These are phyloP conservation scores for Rhizopogon roseolus DNA, from an alignment of 768 basidiomycete genomes.

Conservation along the genomic window DNA sequence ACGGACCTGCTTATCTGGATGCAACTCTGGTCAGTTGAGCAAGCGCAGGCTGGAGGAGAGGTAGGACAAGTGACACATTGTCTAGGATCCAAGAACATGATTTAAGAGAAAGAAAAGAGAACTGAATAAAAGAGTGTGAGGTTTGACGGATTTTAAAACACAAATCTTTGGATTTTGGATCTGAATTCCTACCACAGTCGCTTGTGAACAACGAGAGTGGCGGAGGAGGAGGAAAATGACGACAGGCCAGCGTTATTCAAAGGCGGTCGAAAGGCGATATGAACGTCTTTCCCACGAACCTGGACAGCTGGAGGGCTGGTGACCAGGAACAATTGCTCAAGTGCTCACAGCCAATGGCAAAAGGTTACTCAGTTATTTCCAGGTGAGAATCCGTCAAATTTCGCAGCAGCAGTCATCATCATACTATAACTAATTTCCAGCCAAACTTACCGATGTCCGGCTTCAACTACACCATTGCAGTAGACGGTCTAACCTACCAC, in stretches of 20 bases:
- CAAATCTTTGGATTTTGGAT: conserved; percentile 12
- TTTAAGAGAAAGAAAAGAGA: conserved; percentile 20
- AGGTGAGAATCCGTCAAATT: too few relatives aligned
- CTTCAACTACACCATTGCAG: conserved; percentile 23
- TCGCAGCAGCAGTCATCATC: background rate
- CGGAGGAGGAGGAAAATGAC: conserved; percentile 3
- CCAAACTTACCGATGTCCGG: background rate
- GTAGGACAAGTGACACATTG: conserved; percentile 50
- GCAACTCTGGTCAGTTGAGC: conserved; percentile 52
- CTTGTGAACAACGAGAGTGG: conserved; percentile 12
- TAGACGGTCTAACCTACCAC: conserved; percentile 52
- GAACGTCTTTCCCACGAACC: background rate
- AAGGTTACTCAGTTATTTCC: too few relatives aligned
- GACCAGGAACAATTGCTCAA: background rate
- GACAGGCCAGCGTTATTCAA: background rate
- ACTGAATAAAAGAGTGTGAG: conserved; percentile 30
- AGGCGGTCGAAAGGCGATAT: background rate
- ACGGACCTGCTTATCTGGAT: conserved; percentile 56
- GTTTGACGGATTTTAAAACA: conserved; percentile 13
- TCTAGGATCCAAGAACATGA: conserved; percentile 33
- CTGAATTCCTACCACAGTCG: conserved; percentile 17
- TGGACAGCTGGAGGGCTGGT: too few relatives aligned
- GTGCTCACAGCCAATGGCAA: too few relatives aligned
- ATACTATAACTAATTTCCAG: conserved; percentile 5
- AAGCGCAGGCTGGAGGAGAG: conserved; percentile 47